Evolutionary conservation across 306 rosid species (phyloP), one percentile per base, ranked within the genome.

Genomic region (Crataegus laevigata): DNA sequence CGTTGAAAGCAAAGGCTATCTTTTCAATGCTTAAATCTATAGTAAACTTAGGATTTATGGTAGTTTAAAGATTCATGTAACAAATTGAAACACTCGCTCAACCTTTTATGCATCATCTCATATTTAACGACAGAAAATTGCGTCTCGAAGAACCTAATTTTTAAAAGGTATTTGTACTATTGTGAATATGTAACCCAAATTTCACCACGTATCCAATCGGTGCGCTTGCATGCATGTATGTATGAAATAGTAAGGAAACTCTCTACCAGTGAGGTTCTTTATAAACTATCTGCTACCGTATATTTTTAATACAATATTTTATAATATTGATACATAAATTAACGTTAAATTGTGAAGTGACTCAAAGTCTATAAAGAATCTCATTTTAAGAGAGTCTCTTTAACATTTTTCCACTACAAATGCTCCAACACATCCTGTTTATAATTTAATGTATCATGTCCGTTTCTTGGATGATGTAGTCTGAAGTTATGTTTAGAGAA

Each of bases 261-360:
- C 4, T 42, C 40, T 36, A 0, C 6, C 10, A 36, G 0, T 1
- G 10, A 36, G 2, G 7, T 36, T 36, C 0, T 36, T 36, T 36
- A 1, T 36, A 36, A 2, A 7, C 0, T 36, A 36, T 36, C 0
- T 36, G 0, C 10, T 36, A 7, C 0, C 0, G 0, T 36, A 36
- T 36, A 2, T 36, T 36, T 36, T 36, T 36, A 36, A 0, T 7
- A 36, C 10, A 36, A 36, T 36, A 0, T 36, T 36, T 1, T 36
- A 36, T 36, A 36, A 7, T 7, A 36, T 36, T 36, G 10, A 36
- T 0, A 36, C 0, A 7, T 0, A 36, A 36, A 36, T 36, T 36
- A 36, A 36, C 2, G 40, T 36, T 36, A 36, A 36, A 36, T 2
- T 42, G 1, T 1, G 19, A 1, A 2, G 0, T 36, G 10, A 36